phyloP scores from a whole-genome alignment of 352 stramenopile genomes.

The Globisporangium lucens region DNA sequence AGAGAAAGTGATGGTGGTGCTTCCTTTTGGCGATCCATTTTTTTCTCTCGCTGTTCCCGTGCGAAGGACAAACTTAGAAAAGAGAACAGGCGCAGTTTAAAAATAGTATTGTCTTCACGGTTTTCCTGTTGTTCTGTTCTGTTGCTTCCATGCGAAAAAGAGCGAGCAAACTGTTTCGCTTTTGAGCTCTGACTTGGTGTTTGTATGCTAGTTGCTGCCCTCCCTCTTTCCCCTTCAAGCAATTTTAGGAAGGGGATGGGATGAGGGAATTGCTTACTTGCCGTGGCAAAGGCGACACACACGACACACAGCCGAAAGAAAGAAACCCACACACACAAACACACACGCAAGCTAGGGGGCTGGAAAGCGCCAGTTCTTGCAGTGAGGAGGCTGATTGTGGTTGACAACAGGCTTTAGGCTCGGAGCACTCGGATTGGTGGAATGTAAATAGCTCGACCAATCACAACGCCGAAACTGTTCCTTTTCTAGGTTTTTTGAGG shows the following conservation, averaged over 20 bases:
- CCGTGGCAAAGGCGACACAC: background rate
- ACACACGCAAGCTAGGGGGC: background rate
- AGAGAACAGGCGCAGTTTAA: background rate
- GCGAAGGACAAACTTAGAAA: background rate
- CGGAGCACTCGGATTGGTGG: constrained; percentile 31
- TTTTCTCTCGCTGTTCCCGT: background rate
- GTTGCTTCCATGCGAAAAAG: background rate
- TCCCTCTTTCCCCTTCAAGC: background rate
- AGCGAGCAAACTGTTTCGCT: constrained; percentile 1
- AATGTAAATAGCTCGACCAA: constrained; percentile 25
- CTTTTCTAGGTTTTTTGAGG: constrained; percentile 25
- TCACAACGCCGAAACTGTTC: constrained; percentile 4
- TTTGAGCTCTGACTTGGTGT: background rate
- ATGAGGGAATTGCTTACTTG: background rate
- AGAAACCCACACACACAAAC: constrained; percentile 10
- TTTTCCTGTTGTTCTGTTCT: constrained; percentile 7
- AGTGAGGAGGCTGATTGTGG: constrained; percentile 7
- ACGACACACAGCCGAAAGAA: constrained; percentile 2
- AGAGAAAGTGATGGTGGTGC: background rate
- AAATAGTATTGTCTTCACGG: background rate
- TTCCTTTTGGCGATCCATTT: background rate
- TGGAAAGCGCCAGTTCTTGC: constrained; percentile 38
- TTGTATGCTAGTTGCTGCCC: constrained; percentile 17
- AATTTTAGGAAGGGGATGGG: constrained; percentile 5
- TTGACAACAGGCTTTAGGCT: constrained; percentile 13